Evolutionary conservation across 306 rosid species (phyloP), one percentile per base, ranked within the genome.

Genomic region (Astragalus membranaceus): DNA sequence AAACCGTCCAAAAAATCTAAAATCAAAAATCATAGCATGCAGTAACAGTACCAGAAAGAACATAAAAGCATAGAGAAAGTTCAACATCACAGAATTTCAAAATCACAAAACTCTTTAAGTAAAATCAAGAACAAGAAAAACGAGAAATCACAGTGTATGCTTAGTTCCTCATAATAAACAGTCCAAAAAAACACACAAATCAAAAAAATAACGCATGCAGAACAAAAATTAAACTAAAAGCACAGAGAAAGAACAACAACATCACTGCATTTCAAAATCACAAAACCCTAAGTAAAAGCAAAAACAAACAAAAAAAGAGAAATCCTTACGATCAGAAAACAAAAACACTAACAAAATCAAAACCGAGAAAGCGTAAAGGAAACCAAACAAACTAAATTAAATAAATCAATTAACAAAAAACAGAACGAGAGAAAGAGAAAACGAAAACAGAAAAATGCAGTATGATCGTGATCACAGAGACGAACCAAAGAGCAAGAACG

Each of bases 21-120:
- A n/a, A 69, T 61, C 37, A 8, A 7, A 71, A 55, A 13, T 26
- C 41, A 41, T 2, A 12, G 14, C 75, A 78, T 78, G 78, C 82
- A 72, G 0, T 0, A 15, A 75, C 82, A 72, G 0, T 0, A 12
- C 14, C 1, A 9, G 10, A 3, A 13, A 58, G 5, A 51, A 11
- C 49, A 60, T 0, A n/a, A 36, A 66, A 37, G 72, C 3, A 3
- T 5, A 47, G 0, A 5, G 11, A 73, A 30, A 5, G 2, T 10
- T 5, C 2, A 14, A 3, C 55, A 4, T 2, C 1, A 23, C 12
- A 15, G 7, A 12, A 30, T 30, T 11, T 51, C 13, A 2, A 42
- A 29, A n/a, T 5, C 32, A 54, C 0, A 12, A 60, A 11, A 11
- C 10, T 11, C 9, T 36, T n/a, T n/a, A n/a, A n/a, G n/a, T n/a